Base-by-base conservation (phyloP, 129 eudicot species). In the sunflower (Helianthus annuus) region DNA sequence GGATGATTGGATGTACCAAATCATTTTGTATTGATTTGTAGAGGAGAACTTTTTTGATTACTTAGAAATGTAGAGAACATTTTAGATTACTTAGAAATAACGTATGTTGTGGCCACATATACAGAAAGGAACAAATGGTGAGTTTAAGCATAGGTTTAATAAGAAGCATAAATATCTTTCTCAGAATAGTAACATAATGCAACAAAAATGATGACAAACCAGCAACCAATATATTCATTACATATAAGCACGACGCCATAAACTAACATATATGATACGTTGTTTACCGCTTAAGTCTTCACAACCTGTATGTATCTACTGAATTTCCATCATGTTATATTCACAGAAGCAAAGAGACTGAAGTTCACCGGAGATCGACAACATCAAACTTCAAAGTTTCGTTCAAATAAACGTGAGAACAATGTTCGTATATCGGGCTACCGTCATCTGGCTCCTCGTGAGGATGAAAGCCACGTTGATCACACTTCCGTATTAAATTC, bases 361-460 rank as follows among this genome's bases (percentile, higher is more conserved):
- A 56, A 73, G 60, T 68, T 89, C 78, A 89, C 49, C 98, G 92
- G 76, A 93, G 97, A 86, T 93, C 98, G 17, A 93, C 83, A n/a
- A 93, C 89, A 13, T 93, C 96, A 77, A 88, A 93, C 58, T 74
- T 84, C 70, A 83, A 45, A 24, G 75, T 90, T 44, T 90, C 77
- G 52, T 93, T 93, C 88, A 93, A 87, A 75, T 83, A 93, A 70
- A 93, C 97, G 81, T 90, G 98, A 57, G 98, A 93, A 67, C 98
- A 93, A 69, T 93, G 98, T 66, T 93, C 97, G 42, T 93, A 93
- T 24, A 93, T 82, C 0, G 99, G 90, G 68, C 93, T 90, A 24
- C 97, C 99, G 24, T 95, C 97, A 32, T 89, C 91, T 5, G 97
- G 94, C 64, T 95, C 99, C 61, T 95, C 99, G 1, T 95, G 99